These are phyloP conservation scores for Fusarium nurragi DNA, from an alignment of 2,329 filamentous ascomycete genomes.

Conservation along the genomic window DNA sequence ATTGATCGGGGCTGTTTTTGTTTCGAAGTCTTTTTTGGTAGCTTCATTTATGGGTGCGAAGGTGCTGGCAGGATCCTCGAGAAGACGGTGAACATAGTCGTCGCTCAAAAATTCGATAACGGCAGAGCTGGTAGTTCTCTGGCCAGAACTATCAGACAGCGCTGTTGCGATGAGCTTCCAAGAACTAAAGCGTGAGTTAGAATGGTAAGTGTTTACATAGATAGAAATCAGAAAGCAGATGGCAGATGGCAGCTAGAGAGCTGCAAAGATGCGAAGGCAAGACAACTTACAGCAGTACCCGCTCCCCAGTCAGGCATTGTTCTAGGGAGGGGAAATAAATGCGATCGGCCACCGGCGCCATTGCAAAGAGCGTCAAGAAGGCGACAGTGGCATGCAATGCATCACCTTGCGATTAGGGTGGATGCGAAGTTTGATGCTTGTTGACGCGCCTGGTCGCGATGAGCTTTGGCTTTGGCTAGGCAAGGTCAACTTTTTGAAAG, in stretches of 20 bases:
- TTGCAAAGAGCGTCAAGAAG: slow-evolving; percentile 65
- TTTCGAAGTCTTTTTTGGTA: slow-evolving; percentile 78
- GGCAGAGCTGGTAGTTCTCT: slow-evolving; percentile 62
- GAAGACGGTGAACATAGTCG: slow-evolving; percentile 71
- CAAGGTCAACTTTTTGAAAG: slow-evolving; percentile 45
- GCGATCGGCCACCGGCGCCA: slow-evolving; percentile 75
- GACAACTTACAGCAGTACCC: slow-evolving; percentile 76
- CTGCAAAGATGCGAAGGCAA: slow-evolving; percentile 3
- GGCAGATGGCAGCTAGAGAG: slow-evolving; percentile 1
- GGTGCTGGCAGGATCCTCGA: slow-evolving; percentile 73
- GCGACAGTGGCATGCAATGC: slow-evolving; percentile 52
- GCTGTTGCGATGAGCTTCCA: slow-evolving; percentile 69
- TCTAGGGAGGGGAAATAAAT: slow-evolving; percentile 86
- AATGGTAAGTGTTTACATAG: slow-evolving; percentile 30
- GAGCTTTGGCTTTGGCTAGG: slow-evolving; percentile 44
- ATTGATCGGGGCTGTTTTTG: slow-evolving; percentile 87
- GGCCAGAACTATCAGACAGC: slow-evolving; percentile 64
- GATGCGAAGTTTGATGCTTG: slow-evolving; percentile 43
- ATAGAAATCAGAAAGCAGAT: background rate
- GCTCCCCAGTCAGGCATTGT: slow-evolving; percentile 83
- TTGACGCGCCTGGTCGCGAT: slow-evolving; percentile 50
- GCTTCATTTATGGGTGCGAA: slow-evolving; percentile 71
- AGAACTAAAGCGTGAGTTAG: slow-evolving; percentile 57
- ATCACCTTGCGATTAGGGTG: slow-evolving; percentile 48
- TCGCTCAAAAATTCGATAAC: slow-evolving; percentile 77